phyloP scores from a whole-genome alignment of 2,329 filamentous ascomycete genomes.

The Chrysoporthe cubensis region DNA sequence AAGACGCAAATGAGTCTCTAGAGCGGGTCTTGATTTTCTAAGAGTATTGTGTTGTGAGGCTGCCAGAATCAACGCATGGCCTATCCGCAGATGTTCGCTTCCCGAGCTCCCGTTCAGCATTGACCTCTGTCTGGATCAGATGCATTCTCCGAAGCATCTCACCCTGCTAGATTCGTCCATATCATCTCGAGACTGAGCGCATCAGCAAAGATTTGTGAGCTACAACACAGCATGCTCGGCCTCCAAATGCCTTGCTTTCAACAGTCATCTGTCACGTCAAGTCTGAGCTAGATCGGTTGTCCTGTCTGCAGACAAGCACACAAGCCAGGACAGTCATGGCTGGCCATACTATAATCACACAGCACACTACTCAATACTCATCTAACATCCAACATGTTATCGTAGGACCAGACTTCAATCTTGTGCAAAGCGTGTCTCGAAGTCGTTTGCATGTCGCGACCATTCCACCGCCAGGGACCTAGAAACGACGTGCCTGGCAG shows the following conservation, averaged over 20 bases:
- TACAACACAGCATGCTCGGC: background rate
- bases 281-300: background rate
- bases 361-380: background rate
- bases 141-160: background rate
- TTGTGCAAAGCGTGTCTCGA: background rate
- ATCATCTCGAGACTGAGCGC: background rate
- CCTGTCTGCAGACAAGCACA: background rate
- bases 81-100: background rate
- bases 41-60: too few relatives aligned
- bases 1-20: background rate
- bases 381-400: background rate
- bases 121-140: background rate
- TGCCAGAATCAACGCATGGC: background rate
- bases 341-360: background rate
- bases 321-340: background rate
- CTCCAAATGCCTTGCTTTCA: background rate
- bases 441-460: conserved; percentile 45
- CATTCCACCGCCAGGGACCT: conserved; percentile 58
- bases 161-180: background rate
- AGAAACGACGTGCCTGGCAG: conserved; percentile 46
- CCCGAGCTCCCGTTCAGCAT: background rate
- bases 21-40: background rate
- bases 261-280: background rate
- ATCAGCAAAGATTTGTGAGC: background rate
- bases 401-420: background rate